phyloP scores from a whole-genome alignment of 192 early-diverging fungal genomes.

The Tieghemiomyces parasiticus region DNA sequence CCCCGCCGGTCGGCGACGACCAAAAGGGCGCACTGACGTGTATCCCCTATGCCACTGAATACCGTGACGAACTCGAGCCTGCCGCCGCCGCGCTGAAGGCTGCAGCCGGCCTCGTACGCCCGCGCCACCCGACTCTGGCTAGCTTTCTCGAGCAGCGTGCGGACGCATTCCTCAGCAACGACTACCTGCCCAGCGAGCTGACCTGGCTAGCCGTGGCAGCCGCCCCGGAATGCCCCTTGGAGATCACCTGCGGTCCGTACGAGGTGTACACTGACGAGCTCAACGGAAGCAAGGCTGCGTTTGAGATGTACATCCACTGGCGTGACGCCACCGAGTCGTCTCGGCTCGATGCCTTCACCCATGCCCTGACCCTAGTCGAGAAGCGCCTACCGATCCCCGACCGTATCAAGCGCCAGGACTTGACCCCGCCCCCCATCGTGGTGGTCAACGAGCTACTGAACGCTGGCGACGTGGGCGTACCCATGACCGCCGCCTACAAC shows the following conservation, averaged over 20 bases:
- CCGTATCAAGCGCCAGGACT: constrained; percentile 39
- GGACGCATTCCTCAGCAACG: constrained; percentile 38
- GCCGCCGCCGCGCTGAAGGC: constrained; percentile 34
- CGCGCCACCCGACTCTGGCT: constrained; percentile 28
- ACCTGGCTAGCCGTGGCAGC: constrained; percentile 52
- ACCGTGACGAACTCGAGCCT: constrained; percentile 35
- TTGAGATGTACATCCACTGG: constrained; percentile 50
- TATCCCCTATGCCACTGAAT: constrained; percentile 38
- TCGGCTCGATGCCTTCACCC: constrained; percentile 46
- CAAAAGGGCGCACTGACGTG: constrained; percentile 18
- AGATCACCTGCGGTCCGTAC: constrained; percentile 55
- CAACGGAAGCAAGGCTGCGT: constrained; percentile 46
- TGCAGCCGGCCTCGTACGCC: constrained; percentile 36
- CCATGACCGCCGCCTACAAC: constrained; percentile 64
- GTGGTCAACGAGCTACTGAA: constrained; percentile 60
- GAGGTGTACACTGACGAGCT: constrained; percentile 59
- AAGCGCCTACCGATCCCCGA: constrained; percentile 47
- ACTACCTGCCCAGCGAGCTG: constrained; percentile 49
- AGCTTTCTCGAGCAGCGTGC: constrained; percentile 41
- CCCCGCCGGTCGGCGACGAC: neutral
- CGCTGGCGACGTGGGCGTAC: constrained; percentile 54
- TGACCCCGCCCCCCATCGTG: constrained; percentile 50
- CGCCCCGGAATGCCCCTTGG: constrained; percentile 30
- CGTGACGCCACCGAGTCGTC: constrained; percentile 40
- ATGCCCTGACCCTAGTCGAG: constrained; percentile 46